A percentile compares a stretch with the other conserved stretches of the same genome.
phyloP scores from a whole-genome alignment of 768 basidiomycete species.

The Chalciporus sphaerocephalus region DNA sequence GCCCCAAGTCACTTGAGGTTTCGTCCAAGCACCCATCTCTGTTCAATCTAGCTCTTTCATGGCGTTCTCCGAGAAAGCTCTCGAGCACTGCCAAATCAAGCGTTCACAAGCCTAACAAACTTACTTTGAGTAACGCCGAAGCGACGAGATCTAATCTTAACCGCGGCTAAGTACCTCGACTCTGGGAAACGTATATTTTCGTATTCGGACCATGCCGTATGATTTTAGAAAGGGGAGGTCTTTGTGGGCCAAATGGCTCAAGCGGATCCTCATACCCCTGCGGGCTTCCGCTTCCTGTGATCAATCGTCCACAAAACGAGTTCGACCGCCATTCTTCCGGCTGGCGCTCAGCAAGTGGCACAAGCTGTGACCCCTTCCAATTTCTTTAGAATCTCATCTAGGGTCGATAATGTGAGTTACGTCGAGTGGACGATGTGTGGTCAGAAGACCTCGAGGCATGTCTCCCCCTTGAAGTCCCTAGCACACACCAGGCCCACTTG shows the following conservation, averaged over 20 bases:
- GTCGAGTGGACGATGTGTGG: conserved; percentile 4
- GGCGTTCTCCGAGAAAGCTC: conserved; percentile 2
- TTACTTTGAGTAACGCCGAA: neutral
- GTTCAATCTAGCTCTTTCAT: conserved; percentile 1
- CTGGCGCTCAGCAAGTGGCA: conserved; percentile 4
- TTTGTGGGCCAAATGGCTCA: neutral
- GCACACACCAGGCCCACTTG: neutral
- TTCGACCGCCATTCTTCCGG: conserved; percentile 13
- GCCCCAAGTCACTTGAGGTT: conserved; percentile 7
- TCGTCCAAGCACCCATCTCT: conserved; percentile 2
- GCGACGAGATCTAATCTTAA: conserved; percentile 25
- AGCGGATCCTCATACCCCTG: conserved; percentile 7
- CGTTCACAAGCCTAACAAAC: neutral
- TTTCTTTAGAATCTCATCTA: conserved; percentile 4
- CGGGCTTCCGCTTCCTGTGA: conserved; percentile 30
- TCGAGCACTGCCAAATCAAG: conserved; percentile 6
- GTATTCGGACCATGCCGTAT: conserved; percentile 21
- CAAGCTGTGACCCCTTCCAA: conserved; percentile 7
- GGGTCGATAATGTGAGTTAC: conserved; percentile 3
- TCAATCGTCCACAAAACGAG: conserved; percentile 17
- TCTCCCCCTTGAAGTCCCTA: neutral
- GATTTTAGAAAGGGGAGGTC: neutral
- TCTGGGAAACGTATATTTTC: conserved; percentile 26
- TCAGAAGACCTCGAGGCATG: conserved; percentile 12
- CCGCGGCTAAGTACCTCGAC: neutral